Evolutionary conservation across 768 basidiomycete genomes (phyloP).

Genomic region (Termitomyces sp.): DNA sequence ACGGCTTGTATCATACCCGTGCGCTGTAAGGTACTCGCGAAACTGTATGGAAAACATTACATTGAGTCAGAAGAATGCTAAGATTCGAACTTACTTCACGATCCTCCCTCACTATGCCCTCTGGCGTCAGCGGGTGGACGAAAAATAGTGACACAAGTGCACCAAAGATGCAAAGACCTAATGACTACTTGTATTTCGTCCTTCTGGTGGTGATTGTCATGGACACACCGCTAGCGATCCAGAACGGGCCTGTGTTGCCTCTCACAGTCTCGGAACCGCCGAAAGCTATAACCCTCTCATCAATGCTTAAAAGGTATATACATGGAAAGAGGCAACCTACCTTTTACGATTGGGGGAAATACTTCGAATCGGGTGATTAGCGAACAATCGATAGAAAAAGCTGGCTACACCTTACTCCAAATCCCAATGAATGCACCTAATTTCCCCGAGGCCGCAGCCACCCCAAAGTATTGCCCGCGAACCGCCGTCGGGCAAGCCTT

Average conservation of each 20-base stretch:
- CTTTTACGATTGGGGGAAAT: slow-evolving; percentile 59
- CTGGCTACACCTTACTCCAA: slow-evolving; percentile 47
- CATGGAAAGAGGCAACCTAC: slow-evolving; percentile 22
- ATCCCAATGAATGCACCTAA: slow-evolving; percentile 78
- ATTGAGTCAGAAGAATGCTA: background rate
- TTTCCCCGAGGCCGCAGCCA: slow-evolving; percentile 81
- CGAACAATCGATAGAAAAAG: background rate
- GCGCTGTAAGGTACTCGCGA: slow-evolving; percentile 13
- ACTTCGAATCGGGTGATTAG: slow-evolving; percentile 24
- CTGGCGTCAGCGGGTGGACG: slow-evolving; percentile 3
- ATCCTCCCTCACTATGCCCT: slow-evolving; percentile 10
- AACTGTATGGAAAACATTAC: slow-evolving; percentile 3
- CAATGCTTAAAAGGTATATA: background rate
- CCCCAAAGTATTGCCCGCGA: slow-evolving; percentile 80
- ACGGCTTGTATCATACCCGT: slow-evolving; percentile 15
- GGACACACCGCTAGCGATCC: slow-evolving; percentile 59
- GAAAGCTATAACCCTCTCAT: slow-evolving; percentile 35
- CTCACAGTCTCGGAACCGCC: slow-evolving; percentile 42
- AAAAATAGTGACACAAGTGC: slow-evolving; percentile 8
- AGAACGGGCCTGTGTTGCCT: slow-evolving; percentile 82
- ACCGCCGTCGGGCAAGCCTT: slow-evolving; percentile 81
- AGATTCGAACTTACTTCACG: background rate
- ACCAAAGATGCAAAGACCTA: slow-evolving; percentile 10
- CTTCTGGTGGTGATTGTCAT: background rate
- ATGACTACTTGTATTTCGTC: background rate